Base-by-base conservation (phyloP, 257 asterid species). In the Przewalskia tangutica region DNA sequence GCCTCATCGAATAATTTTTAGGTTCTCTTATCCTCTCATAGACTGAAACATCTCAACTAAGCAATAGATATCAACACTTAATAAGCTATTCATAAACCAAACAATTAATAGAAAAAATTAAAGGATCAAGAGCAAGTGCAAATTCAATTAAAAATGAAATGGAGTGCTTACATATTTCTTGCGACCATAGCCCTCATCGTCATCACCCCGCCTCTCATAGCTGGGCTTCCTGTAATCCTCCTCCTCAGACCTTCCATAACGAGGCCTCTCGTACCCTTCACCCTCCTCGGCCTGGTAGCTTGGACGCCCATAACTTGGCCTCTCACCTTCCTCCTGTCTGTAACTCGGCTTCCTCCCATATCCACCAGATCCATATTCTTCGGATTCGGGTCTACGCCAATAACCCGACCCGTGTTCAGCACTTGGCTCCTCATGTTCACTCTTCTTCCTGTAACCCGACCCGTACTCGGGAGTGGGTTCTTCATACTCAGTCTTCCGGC, bases 91-190 rank as follows among this genome's bases (percentile, higher is more conserved):
- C 67, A 58, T 8, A n/a, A 7, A 0, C 5, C 59, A 53, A 7
- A 9, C 7, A 32, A 32, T 13, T 64, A 14, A 65, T 7, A 65
- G 23, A 13, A 1, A 20, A 48, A 46, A 20, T 8, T 73, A 6
- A 44, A 48, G 42, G 59, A 73, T 48, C 18, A 20, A 23, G 13
- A 73, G 58, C 44, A 13, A 48, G 65, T 16, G 42, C 36, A 54
- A 44, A 32, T 6, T 79, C 51, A 32, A 60, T 51, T 3, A 54
- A 64, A 66, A 51, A 50, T 1, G 55, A 13, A 11, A 67, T 42
- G 11, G 68, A 81, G 78, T 14, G 46, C 97, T 88, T 36, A 95
- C 98, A 65, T 92, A 89, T 92, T 90, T 92, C 90, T 91, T 90
- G 85, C 92, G 96, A 68, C 94, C 92, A 86, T 90, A 81, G 86